Conservation (phyloP, 2,329 filamentous ascomycete species). For the Colletotrichum salicis region DNA sequence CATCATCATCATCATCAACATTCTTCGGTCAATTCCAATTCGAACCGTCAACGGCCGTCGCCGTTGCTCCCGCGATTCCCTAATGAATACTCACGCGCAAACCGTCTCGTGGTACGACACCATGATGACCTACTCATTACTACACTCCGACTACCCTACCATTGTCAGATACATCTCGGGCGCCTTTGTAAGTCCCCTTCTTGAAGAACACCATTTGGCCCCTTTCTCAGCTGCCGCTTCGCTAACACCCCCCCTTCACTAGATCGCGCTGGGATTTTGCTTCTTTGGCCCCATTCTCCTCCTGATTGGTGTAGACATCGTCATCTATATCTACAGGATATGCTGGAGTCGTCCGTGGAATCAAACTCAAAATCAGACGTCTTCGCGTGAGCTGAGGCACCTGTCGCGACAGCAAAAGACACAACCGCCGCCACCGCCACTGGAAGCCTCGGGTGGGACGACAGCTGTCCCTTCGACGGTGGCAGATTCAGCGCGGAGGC, state of each 20-base stretch:
- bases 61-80: neutral
- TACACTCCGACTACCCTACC: slow-evolving; percentile 41
- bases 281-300: slow-evolving; percentile 58
- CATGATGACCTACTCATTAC: slow-evolving; percentile 27
- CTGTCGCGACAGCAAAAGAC: neutral
- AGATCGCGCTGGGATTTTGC: slow-evolving; percentile 58
- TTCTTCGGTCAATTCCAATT: neutral
- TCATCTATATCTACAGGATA: slow-evolving; percentile 64
- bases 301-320: slow-evolving; percentile 62
- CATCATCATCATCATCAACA: neutral
- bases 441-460: neutral
- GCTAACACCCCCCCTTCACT: slow-evolving; percentile 10
- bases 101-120: slow-evolving; percentile 37
- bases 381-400: neutral
- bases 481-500: slow-evolving; percentile 6
- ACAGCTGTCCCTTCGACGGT: neutral
- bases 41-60: neutral
- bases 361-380: neutral
- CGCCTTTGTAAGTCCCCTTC: slow-evolving; percentile 47
- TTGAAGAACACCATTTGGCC: neutral
- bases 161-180: slow-evolving; percentile 51
- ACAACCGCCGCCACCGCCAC: slow-evolving; percentile 1
- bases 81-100: slow-evolving; percentile 7
- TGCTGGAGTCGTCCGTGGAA: slow-evolving; percentile 37
- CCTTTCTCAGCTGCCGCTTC: neutral